Base-by-base conservation (phyloP, 352 stramenopile species). In the Phytophthora hibernalis region DNA sequence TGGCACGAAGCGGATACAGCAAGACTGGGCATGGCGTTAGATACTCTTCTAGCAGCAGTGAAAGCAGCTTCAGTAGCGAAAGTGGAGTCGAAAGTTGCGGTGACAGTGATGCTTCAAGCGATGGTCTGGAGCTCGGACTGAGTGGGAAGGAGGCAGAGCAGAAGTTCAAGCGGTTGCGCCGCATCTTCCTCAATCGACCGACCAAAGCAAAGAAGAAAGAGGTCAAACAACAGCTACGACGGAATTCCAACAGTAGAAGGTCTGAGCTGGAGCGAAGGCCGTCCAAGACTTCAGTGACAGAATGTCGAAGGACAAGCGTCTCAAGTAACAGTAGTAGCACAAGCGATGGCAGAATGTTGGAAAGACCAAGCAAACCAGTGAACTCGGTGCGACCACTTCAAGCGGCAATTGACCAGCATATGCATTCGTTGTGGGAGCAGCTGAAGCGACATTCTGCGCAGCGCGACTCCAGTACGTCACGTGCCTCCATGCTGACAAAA, bases 131-230 rank as follows among this genome's bases (percentile, higher is more conserved):
- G 9, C 42, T 80, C 43, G 45, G 72, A 13, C 53, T 75, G 26
- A 42, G 65, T 15, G 60, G 79, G 42, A 83, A 72, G 47, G 82
- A 71, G 5, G 55, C 66, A 20, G 72, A 80, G 15, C 61, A 65
- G 18, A 89, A 88, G 30, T 75, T 92, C 42, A 64, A 78, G 30
- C 75, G 83, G 6, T 65, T 92, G 37, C 76, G 83, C 11, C 83
- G 83, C 48, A 92, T 92, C 54, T 92, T 90, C 59, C 67, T 92
- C 28, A 92, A 78, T 43, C 76, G 75, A n/a, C 80, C 79, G 10
- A 40, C 15, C 0, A 70, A 68, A 6, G 8, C 2, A 0, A 75
- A 61, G 49, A 26, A 54, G n/a, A 55, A 45, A 5, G 30, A 56
- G 26, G 49, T n/a, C 28, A 43, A 68, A 33, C 21, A 70, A 31